Evolutionary conservation across 192 early-diverging fungal genomes (phyloP).

Genomic region (Funneliformis mosseae): DNA sequence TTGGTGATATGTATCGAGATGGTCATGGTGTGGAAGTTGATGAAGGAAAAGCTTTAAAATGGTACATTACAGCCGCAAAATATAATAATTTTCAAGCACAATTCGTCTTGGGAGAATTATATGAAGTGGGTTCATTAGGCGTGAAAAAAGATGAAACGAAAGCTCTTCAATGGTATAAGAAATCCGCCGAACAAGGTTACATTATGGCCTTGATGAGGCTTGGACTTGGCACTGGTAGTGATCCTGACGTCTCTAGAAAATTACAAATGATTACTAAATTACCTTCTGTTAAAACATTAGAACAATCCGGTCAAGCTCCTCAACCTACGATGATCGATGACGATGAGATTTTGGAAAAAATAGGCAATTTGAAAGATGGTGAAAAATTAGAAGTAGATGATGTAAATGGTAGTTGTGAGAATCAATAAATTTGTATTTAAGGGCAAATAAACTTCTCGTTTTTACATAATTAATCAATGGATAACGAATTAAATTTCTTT

Average conservation of each 20-base stretch:
- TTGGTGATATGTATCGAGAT: neutral
- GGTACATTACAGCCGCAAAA: neutral
- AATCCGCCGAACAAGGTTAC: slow-evolving; percentile 58
- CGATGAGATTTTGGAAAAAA: neutral
- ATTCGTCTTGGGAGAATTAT: neutral
- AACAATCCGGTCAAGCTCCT: neutral
- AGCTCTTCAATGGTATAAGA: slow-evolving; percentile 60
- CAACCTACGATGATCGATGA: neutral
- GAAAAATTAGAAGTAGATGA: neutral
- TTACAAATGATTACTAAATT: neutral
- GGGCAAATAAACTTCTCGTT: neutral
- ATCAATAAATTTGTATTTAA: neutral
- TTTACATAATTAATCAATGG: neutral
- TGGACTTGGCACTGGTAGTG: slow-evolving; percentile 35
- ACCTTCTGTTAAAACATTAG: neutral
- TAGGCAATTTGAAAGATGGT: neutral
- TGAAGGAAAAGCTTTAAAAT: neutral
- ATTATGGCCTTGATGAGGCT: slow-evolving; percentile 71
- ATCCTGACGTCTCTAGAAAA: neutral
- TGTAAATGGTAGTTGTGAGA: neutral
- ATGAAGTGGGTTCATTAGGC: neutral
- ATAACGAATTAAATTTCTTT: neutral
- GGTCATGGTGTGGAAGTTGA: neutral
- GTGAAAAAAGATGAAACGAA: slow-evolving; percentile 33
- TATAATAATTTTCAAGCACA: neutral